These are phyloP conservation scores for Phytophthora palmivora DNA, from an alignment of 352 stramenopile genomes.

Conservation along the genomic window DNA sequence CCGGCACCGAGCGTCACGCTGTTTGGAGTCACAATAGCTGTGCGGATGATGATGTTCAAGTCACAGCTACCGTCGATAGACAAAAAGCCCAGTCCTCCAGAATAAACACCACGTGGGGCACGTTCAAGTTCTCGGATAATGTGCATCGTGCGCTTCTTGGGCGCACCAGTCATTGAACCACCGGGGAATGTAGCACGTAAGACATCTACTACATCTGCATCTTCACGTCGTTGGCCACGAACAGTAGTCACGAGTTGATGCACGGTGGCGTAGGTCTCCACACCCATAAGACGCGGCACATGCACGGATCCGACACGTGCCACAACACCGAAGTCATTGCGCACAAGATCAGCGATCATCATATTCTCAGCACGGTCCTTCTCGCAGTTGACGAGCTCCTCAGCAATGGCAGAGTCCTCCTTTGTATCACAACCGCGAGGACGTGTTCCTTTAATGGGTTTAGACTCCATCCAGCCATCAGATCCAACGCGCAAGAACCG, in stretches of 20 bases:
- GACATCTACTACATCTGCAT: constrained; percentile 88
- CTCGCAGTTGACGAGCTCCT: constrained; percentile 80
- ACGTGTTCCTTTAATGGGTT: constrained; percentile 97
- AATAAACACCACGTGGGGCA: constrained; percentile 94
- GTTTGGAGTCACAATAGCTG: constrained; percentile 88
- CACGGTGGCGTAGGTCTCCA: constrained; percentile 97
- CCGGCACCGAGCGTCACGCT: constrained; percentile 93
- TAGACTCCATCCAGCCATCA: constrained; percentile 93
- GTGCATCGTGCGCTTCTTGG: constrained; percentile 97
- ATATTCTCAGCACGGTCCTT: constrained; percentile 98
- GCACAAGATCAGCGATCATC: constrained; percentile 98
- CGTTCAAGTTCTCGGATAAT: constrained; percentile 94
- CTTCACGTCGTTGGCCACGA: constrained; percentile 63
- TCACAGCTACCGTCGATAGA: constrained; percentile 95
- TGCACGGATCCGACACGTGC: constrained; percentile 92
- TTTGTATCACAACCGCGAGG: constrained; percentile 49
- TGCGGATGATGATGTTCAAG: constrained; percentile 98
- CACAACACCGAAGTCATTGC: constrained; percentile 96
- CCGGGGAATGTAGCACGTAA: constrained; percentile 96
- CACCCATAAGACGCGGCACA: constrained; percentile 93
- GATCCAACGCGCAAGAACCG: constrained; percentile 89
- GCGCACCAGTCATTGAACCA: constrained; percentile 98
- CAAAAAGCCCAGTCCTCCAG: constrained; percentile 95
- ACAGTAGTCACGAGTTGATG: constrained; percentile 98
- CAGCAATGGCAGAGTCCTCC: constrained; percentile 69